Base-by-base conservation (phyloP, 805 yeast species). In the Sugiyamaella chiloensis region DNA sequence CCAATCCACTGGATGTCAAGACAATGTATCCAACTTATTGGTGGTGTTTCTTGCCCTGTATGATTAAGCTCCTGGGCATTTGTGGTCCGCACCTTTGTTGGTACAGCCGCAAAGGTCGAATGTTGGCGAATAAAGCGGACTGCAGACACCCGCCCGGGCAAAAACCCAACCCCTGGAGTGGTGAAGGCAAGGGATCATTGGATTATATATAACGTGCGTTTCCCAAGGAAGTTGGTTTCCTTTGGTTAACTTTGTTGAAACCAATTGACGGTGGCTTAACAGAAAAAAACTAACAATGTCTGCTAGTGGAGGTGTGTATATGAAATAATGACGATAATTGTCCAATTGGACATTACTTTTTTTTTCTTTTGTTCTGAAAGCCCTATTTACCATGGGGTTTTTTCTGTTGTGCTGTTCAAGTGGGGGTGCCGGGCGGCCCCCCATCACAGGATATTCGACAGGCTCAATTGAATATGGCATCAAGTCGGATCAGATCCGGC, bases 271-370 rank as follows among this genome's bases (percentile, higher is more conserved):
- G 29, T 14, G 37, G 37, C 37, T 16, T 34, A 4, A 5, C 16
- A 34, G 37, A 34, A 34, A 24, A 24, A 4, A 40, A 43, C 27
- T 44, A 44, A 44, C 42, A 24, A 44, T 44, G 47, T 21, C 17
- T 40, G 45, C 47, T 41, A 46, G 46, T 27, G 50, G 46, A 34
- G 47, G 43, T 40, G 29, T 23, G 43, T 40, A 24, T 37, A n/a
- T 37, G 46, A 11, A 26, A 26, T 7, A 26, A 7, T 26, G 29
- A 8, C n/a, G n/a, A n/a, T n/a, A n/a, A n/a, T n/a, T n/a, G n/a
- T n/a, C n/a, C n/a, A n/a, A n/a, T n/a, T n/a, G n/a, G n/a, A n/a
- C n/a, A n/a, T n/a, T n/a, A n/a, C n/a, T n/a, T n/a, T n/a, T n/a
- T n/a, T n/a, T n/a, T n/a, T n/a, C n/a, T n/a, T n/a, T n/a, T n/a